Evolutionary conservation across 2,329 filamentous ascomycete genomes (phyloP).

Genomic region (Verticillium nubilum): DNA sequence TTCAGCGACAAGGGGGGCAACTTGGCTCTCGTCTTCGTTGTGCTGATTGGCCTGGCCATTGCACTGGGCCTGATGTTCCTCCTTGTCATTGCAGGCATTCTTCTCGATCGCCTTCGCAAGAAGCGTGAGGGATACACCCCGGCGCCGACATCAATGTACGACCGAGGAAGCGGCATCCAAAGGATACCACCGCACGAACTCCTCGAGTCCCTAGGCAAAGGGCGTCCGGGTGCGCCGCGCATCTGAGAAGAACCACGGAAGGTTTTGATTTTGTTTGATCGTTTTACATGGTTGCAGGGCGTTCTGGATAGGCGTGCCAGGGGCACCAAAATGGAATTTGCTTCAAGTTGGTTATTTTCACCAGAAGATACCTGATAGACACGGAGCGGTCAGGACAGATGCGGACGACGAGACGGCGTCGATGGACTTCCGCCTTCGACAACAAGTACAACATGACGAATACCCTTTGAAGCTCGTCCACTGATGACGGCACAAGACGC

Average conservation of each 20-base stretch:
- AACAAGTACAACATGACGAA: background rate
- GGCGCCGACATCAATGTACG: constrained; percentile 63
- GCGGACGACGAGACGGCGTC: background rate
- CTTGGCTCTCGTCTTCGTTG: constrained; percentile 69
- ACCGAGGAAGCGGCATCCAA: constrained; percentile 52
- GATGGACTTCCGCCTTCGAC: background rate
- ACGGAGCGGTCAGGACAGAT: background rate
- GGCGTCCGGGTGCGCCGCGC: constrained; percentile 42
- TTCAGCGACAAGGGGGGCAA: constrained; percentile 57
- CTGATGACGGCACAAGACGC: background rate
- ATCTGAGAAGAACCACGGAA: constrained; percentile 30
- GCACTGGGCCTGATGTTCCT: constrained; percentile 72
- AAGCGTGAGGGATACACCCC: constrained; percentile 74
- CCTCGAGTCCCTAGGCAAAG: constrained; percentile 46
- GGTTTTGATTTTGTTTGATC: constrained; percentile 6
- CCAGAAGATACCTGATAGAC: background rate
- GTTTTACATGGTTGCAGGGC: constrained; percentile 18
- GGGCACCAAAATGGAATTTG: background rate
- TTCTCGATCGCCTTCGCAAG: constrained; percentile 71
- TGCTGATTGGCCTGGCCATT: constrained; percentile 76
- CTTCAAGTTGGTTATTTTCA: background rate
- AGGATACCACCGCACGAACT: constrained; percentile 58
- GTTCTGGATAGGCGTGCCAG: background rate
- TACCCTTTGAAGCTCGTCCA: background rate
- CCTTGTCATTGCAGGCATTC: constrained; percentile 68